phyloP scores from a whole-genome alignment of 176 grass and related monocot species.

The Carex scoparia region DNA sequence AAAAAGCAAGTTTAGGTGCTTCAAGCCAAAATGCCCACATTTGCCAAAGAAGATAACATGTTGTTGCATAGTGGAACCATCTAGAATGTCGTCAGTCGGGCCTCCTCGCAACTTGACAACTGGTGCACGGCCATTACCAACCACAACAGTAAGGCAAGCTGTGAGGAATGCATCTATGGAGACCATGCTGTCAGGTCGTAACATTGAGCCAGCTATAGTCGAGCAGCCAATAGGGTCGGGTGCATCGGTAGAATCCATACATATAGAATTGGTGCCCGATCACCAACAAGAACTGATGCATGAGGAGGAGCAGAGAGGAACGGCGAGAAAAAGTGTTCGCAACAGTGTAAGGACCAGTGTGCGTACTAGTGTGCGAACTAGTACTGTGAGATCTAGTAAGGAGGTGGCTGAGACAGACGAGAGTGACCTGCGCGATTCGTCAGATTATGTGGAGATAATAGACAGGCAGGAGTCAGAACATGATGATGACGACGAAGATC shows the following conservation, averaged over 20 bases:
- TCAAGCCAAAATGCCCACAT: constrained; percentile 3
- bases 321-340: not conserved
- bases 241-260: constrained; percentile 22
- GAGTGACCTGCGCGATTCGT: constrained; percentile 21
- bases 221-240: not conserved
- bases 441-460: constrained; percentile 29
- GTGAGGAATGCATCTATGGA: constrained; percentile 29
- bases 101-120: not conserved
- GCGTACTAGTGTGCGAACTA: constrained; percentile 15
- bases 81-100: constrained; percentile 20
- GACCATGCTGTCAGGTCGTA: constrained; percentile 15
- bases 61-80: constrained; percentile 5
- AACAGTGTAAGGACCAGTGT: constrained; percentile 15
- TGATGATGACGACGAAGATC: constrained; percentile 5
- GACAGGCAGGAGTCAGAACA: constrained; percentile 23
- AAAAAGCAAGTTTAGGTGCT: constrained; percentile 21
- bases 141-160: constrained; percentile 1
- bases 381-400: constrained; percentile 15
- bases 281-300: not conserved
- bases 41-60: constrained; percentile 27
- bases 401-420: constrained; percentile 26
- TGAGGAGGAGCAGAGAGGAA: constrained; percentile 19
- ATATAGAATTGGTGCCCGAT: constrained; percentile 20
- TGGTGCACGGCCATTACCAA: not conserved
- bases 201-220: not conserved